phyloP scores from a whole-genome alignment of 2,329 filamentous ascomycete species.

The Hypoxylon sp. region DNA sequence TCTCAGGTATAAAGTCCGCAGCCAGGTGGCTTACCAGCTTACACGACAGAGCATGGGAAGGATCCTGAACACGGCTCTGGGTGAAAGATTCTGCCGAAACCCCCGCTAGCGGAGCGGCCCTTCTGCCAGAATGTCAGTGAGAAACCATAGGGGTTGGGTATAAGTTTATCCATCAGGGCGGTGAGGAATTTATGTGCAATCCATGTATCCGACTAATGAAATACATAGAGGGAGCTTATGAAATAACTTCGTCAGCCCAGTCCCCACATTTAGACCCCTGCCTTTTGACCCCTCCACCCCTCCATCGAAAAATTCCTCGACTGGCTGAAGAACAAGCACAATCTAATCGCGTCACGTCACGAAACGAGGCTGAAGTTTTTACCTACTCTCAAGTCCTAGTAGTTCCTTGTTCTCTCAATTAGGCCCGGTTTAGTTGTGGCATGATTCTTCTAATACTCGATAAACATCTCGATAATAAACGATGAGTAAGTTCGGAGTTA shows the following conservation, averaged over 20 bases:
- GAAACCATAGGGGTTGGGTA: constrained; percentile 6
- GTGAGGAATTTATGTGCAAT: constrained; percentile 12
- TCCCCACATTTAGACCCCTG: constrained; percentile 28
- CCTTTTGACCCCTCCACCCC: constrained; percentile 28
- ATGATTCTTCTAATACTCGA: not conserved
- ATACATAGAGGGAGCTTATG: constrained; percentile 21
- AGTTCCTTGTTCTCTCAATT: not conserved
- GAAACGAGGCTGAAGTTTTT: constrained; percentile 34
- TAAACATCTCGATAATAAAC: constrained; percentile 41
- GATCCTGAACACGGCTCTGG: constrained; percentile 6
- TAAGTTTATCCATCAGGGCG: constrained; percentile 22
- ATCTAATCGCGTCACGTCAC: constrained; percentile 31
- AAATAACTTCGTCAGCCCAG: constrained; percentile 28
- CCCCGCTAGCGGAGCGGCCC: constrained; percentile 23
- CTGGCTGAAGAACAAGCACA: constrained; percentile 1
- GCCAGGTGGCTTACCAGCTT: constrained; percentile 23
- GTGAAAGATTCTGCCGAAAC: constrained; percentile 26
- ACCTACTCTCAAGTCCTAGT: constrained; percentile 8
- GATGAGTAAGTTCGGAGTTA: constrained; percentile 94
- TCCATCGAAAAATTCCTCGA: constrained; percentile 36
- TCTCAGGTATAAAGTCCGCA: constrained; percentile 21
- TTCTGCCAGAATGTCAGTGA: constrained; percentile 13
- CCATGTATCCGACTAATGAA: not conserved
- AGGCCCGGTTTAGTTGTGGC: not conserved
- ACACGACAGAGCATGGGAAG: constrained; percentile 1